These are phyloP conservation scores for Ceratocystis harringtonii DNA, from an alignment of 2,329 filamentous ascomycete genomes.

Conservation along the genomic window DNA sequence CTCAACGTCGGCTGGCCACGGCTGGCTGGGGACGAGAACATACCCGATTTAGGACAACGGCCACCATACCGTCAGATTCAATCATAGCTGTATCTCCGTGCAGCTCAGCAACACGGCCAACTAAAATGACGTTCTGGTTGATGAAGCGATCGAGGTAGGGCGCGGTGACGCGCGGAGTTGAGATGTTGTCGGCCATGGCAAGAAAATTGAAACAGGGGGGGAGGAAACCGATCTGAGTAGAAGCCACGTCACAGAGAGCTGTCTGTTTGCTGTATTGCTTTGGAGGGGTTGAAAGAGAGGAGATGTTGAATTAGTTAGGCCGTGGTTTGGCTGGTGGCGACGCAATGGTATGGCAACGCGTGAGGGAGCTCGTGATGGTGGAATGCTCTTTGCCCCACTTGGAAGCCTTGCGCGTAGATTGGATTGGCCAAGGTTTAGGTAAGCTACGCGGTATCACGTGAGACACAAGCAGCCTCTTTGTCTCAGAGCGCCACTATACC, in stretches of 20 bases:
- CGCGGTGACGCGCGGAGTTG: constrained; percentile 69
- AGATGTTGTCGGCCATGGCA: constrained; percentile 43
- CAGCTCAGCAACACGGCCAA: constrained; percentile 72
- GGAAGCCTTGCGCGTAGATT: not conserved
- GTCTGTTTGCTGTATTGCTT: not conserved
- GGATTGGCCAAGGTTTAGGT: not conserved
- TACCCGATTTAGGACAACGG: constrained; percentile 58
- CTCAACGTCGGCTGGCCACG: not conserved
- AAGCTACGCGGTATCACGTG: not conserved
- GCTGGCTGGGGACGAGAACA: constrained; percentile 19
- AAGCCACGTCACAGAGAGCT: not conserved
- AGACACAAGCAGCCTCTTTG: not conserved
- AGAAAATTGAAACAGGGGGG: not conserved
- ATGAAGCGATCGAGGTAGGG: constrained; percentile 64
- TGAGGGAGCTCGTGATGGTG: too few relatives aligned
- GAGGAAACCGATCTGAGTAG: not conserved
- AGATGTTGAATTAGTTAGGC: not conserved
- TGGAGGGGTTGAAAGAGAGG: too few relatives aligned
- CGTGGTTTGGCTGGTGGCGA: not conserved
- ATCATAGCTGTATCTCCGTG: constrained; percentile 67
- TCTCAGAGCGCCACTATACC: not conserved
- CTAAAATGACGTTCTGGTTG: constrained; percentile 60
- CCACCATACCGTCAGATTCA: constrained; percentile 65
- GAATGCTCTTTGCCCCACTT: not conserved
- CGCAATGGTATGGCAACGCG: too few relatives aligned